Percentiles rank a stretch among this genome's conserved stretches.
Conservation (phyloP, 2,329 filamentous ascomycete genomes). For the Bipolaris oryzae region DNA sequence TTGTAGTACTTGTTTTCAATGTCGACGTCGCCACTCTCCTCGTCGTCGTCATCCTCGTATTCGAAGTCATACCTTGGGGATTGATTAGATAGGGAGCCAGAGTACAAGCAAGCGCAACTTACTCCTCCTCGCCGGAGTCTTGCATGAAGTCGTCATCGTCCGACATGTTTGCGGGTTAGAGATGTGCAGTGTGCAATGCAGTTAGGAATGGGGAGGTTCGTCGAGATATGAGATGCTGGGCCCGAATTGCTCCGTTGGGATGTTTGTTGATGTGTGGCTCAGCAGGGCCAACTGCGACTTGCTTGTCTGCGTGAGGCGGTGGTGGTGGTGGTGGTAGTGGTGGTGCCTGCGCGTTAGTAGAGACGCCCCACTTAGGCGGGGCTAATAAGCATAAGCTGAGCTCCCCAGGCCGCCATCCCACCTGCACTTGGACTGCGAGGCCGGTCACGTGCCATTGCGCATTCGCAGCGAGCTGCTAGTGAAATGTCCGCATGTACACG, state of each 20-base stretch:
- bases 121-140: conserved; percentile 88
- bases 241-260: background rate
- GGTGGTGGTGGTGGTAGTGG: conserved; percentile 17
- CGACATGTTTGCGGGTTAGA: conserved; percentile 64
- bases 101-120: conserved; percentile 33
- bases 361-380: conserved; percentile 16
- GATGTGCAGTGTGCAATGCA: background rate
- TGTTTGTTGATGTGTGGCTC: conserved; percentile 1
- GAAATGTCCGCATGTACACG: too few relatives aligned
- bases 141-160: conserved; percentile 94
- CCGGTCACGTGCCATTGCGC: background rate
- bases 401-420: conserved; percentile 3
- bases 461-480: background rate
- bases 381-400: conserved; percentile 10
- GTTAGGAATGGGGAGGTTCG: background rate
- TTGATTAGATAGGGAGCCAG: conserved; percentile 23
- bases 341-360: conserved; percentile 28
- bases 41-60: conserved; percentile 92
- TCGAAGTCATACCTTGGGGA: conserved; percentile 85
- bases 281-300: conserved; percentile 10
- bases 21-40: conserved; percentile 85
- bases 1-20: conserved; percentile 99
- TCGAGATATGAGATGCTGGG: background rate
- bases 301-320: conserved; percentile 19
- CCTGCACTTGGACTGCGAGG: background rate